Evolutionary conservation across 805 yeast species (phyloP), one percentile per base, ranked within the genome.

Genomic region (Martiniozyma abietophila): DNA sequence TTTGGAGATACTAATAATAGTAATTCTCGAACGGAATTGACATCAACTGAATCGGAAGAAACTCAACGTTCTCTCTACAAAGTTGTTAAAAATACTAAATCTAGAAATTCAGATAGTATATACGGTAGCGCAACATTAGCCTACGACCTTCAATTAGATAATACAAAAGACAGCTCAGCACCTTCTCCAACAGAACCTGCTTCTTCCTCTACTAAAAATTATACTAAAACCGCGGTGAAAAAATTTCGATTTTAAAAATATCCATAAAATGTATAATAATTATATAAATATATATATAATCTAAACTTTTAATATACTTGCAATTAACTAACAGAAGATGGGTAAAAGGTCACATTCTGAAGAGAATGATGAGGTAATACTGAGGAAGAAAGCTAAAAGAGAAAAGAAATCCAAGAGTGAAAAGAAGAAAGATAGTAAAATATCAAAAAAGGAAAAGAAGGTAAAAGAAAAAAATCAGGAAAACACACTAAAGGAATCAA

Each of bases 41-140:
- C 42, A 7, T 39, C 45, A 4, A 40, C 33, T 19, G 15, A 24
- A 25, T 12, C 34, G 5, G 35, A 35, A 7, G 32, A 32, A 25
- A 23, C 25, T 22, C 41, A 28, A 8, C 34, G 32, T 4, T 45
- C 36, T 6, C 42, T 62, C 10, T 64, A 56, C 37, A 48, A 53
- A 2, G 60, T 63, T 8, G 40, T 64, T 15, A 47, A 56, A 18
- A 55, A 53, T 20, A 46, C 42, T 4, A 41, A 40, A 12, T 38
- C 44, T 1, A 40, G 46, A 6, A 48, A 42, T 22, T 44, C 38
- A 14, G 45, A 32, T 19, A 57, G 58, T 34, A 43, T 53, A 7
- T 53, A 49, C 27, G 66, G 65, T 3, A 32, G 54, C 5, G 57
- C 53, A 17, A 40, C 51, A 1, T 15, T 38, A 18, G 44, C 51